Evolutionary conservation across 2,329 filamentous ascomycete species (phyloP).

Genomic region (Clarireedia sp.): DNA sequence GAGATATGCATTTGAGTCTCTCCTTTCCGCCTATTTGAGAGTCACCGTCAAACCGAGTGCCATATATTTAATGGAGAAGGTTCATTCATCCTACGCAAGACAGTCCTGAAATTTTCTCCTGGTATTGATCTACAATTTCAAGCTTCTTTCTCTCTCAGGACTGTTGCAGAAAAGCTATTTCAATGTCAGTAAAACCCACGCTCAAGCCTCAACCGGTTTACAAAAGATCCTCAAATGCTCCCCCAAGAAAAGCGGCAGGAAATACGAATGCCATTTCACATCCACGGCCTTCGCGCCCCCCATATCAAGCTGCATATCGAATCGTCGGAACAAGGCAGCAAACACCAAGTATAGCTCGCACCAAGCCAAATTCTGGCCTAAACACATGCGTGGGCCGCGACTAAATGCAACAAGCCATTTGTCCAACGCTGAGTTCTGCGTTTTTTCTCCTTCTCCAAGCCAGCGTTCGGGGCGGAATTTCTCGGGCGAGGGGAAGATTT

Average conservation of each 20-base stretch:
- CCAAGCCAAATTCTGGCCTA: slow-evolving; percentile 25
- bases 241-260: slow-evolving; percentile 18
- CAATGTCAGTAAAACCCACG: too few relatives aligned
- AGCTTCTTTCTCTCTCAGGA: too few relatives aligned
- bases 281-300: slow-evolving; percentile 22
- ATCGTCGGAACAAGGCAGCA: slow-evolving; percentile 28
- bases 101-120: too few relatives aligned
- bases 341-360: slow-evolving; percentile 30
- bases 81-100: too few relatives aligned
- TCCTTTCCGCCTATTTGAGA: too few relatives aligned
- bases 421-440: not conserved
- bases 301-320: slow-evolving; percentile 23
- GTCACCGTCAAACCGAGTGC: too few relatives aligned
- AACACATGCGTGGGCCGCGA: slow-evolving; percentile 34
- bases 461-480: slow-evolving; percentile 21
- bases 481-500: slow-evolving; percentile 18
- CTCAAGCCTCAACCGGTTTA: slow-evolving; percentile 4
- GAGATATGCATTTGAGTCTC: too few relatives aligned
- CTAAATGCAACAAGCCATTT: slow-evolving; percentile 35
- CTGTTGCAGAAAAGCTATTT: too few relatives aligned
- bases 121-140: too few relatives aligned
- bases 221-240: slow-evolving; percentile 22
- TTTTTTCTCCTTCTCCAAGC: slow-evolving; percentile 9
- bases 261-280: slow-evolving; percentile 27
- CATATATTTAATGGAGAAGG: too few relatives aligned